Evolutionary conservation across 768 basidiomycete species (phyloP).

Genomic region (Scleroderma bovista): DNA sequence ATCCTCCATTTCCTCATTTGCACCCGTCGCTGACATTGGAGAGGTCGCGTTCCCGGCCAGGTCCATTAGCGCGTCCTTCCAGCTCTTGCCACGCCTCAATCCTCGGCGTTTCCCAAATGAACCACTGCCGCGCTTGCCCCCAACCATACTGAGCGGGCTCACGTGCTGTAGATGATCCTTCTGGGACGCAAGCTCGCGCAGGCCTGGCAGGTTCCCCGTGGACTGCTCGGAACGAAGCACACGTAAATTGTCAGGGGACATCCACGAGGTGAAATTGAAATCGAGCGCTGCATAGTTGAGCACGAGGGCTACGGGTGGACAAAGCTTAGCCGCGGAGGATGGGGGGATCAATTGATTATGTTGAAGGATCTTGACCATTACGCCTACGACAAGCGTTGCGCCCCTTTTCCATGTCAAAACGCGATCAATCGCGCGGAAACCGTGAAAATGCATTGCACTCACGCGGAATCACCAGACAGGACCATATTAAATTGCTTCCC

Average conservation of each 20-base stretch:
- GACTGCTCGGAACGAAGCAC: conserved; percentile 87
- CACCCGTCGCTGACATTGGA: conserved; percentile 26
- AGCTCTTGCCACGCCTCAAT: conserved; percentile 45
- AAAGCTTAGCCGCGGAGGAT: conserved; percentile 39
- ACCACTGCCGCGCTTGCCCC: conserved; percentile 45
- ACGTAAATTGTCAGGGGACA: conserved; percentile 76
- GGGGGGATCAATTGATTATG: conserved; percentile 31
- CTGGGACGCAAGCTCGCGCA: conserved; percentile 65
- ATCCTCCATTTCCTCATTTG: conserved; percentile 3
- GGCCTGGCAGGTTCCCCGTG: conserved; percentile 68
- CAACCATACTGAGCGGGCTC: conserved; percentile 88
- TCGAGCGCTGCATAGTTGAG: conserved; percentile 90
- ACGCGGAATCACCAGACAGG: conserved; percentile 96
- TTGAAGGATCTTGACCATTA: conserved; percentile 84
- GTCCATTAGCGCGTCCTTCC: conserved; percentile 54
- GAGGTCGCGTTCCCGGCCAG: conserved; percentile 36
- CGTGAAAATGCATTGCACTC: conserved; percentile 31
- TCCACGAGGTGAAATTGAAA: conserved; percentile 99
- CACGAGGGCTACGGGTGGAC: conserved; percentile 75
- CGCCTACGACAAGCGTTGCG: conserved; percentile 78
- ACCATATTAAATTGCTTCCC: conserved; percentile 76
- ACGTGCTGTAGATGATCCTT: conserved; percentile 88
- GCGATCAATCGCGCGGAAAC: conserved; percentile 3
- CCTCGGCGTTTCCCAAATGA: conserved; percentile 35
- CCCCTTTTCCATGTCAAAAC: conserved; percentile 49